Evolutionary conservation across 1,139 yeast species (phyloP), one percentile per base, ranked within the genome.

Genomic region (Saccharomycopsis hybrid): DNA sequence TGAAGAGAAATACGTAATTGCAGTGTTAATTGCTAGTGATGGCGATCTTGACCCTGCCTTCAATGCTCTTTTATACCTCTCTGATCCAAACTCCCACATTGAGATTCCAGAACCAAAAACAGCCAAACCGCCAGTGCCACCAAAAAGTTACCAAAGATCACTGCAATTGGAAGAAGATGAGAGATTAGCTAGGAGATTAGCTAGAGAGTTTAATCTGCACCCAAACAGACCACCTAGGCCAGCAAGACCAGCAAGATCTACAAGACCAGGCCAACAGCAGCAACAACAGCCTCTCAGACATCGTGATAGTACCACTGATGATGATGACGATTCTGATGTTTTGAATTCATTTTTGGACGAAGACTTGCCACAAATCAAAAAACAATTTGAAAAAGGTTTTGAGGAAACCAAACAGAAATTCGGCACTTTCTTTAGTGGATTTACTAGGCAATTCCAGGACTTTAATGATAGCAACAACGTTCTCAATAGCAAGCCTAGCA

Each of bases 1-100:
- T 31, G 95, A 87, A 48, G 84, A 78, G 38, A 78, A 80, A 56
- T 76, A 81, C 56, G 73, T 88, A 56, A 78, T 82, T 46, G 90
- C 95, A 28, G 84, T 87, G 1, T 71, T 89, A 52, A 85, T 92
- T 61, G 97, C 97, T 2, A 80, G 95, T 18, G 79, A 76, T 47
- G 96, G 95, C 29, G 73, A 77, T 44, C 66, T 87, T 35, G 96
- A 88, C 58, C 82, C 87, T 0, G 95, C 97, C 0, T 90, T 90
- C 70, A 85, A 84, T 65, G 97, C 96, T 0, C 70, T 90, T 60
- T 71, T 92, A 56, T 87, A 78, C 58, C 70, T 86, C 54, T 81
- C 88, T 11, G 97, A 90, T 67, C 95, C 95, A 5, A 67, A 73
- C 7, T 80, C 77, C 61, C 75, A 75, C 59, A 82, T 88, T 11